Evolutionary conservation across 192 early-diverging fungal species (phyloP).

Genomic region (Backusella luteola): DNA sequence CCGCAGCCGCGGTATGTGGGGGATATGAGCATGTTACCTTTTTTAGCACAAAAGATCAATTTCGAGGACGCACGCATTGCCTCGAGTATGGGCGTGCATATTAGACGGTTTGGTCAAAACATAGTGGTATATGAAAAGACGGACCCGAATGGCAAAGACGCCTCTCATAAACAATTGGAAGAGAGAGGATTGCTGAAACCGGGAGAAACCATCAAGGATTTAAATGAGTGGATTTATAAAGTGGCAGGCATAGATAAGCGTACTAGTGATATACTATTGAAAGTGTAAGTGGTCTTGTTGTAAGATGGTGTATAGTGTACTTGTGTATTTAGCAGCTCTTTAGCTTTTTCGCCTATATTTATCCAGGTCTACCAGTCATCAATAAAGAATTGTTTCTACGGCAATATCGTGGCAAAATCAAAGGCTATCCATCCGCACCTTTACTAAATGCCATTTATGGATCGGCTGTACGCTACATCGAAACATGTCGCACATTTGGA

Average conservation of each 20-base stretch:
- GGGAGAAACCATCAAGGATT: conserved; percentile 12
- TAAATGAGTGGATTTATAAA: conserved; percentile 30
- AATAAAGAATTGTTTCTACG: conserved; percentile 60
- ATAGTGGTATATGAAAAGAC: conserved; percentile 13
- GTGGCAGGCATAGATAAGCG: conserved; percentile 22
- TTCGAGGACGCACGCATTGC: conserved; percentile 11
- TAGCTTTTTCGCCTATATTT: conserved; percentile 62
- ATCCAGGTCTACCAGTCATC: conserved; percentile 70
- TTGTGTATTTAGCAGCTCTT: background rate
- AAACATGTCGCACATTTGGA: conserved; percentile 21
- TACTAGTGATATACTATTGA: conserved; percentile 28
- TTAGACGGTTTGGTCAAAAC: conserved; percentile 18
- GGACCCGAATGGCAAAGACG: background rate
- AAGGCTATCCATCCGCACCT: conserved; percentile 26
- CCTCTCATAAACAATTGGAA: conserved; percentile 4
- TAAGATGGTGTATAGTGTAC: too few species aligned
- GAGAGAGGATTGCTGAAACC: conserved; percentile 14
- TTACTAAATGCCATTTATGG: conserved; percentile 31
- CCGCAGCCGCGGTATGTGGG: conserved; percentile 20
- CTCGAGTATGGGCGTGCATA: background rate
- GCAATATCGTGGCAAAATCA: conserved; percentile 24
- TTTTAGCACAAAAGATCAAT: conserved; percentile 21
- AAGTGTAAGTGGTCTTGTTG: conserved; percentile 15
- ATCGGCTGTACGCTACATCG: conserved; percentile 29
- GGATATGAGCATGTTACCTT: conserved; percentile 18